Evolutionary conservation across 2,329 filamentous ascomycete genomes (phyloP).

Genomic region (Parascedosporium putredinis): DNA sequence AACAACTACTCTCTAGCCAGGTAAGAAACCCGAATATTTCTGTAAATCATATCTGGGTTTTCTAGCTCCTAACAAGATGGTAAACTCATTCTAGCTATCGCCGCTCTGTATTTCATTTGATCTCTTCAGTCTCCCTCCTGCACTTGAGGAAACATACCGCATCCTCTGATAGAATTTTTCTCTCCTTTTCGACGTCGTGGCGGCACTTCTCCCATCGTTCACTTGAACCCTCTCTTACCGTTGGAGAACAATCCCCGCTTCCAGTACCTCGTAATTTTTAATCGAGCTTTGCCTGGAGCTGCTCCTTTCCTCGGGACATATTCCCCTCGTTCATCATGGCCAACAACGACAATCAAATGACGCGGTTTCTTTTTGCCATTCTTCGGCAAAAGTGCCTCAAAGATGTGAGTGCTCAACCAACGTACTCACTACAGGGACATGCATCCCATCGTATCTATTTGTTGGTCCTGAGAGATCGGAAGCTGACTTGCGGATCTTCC

Average conservation of each 20-base stretch:
- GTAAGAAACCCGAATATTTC: neutral
- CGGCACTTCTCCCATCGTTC: neutral
- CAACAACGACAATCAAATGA: slow-evolving; percentile 46
- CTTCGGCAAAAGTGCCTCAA: slow-evolving; percentile 50
- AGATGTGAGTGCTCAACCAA: slow-evolving; percentile 35
- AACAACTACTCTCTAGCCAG: slow-evolving; percentile 29
- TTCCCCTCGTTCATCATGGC: slow-evolving; percentile 28
- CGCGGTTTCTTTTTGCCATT: slow-evolving; percentile 49
- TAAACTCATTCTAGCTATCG: neutral
- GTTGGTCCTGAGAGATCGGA: slow-evolving; percentile 9
- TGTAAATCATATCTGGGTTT: neutral
- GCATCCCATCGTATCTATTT: too few species aligned
- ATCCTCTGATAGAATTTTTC: too few species aligned
- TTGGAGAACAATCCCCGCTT: neutral
- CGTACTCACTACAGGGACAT: too few species aligned
- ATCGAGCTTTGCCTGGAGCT: neutral
- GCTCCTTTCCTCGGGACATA: neutral
- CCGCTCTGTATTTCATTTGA: too few species aligned
- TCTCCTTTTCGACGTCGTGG: neutral
- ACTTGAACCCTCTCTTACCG: neutral
- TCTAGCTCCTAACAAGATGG: neutral
- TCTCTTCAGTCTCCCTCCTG: too few species aligned
- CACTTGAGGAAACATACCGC: too few species aligned
- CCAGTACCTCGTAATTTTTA: neutral
- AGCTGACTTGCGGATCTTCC: slow-evolving; percentile 4